Conservation (phyloP, 306 rosid species). For the cucumber (Cucumis sativus) region Cucumber_9930_V3 NC_026659.2:30738001-30738500, state of each 20-base stretch:
- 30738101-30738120: not conserved
- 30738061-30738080: no score
- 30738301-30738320: not conserved
- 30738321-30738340: not conserved
- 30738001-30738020: not conserved
- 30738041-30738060: not conserved
- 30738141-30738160: not conserved
- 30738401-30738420: not conserved
- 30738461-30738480: constrained; percentile 1
- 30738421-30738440: not conserved
- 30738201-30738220: not conserved
- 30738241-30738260: constrained; percentile 2
- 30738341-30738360: constrained; percentile 4
- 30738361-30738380: constrained; percentile 2
- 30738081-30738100: not conserved
- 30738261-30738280: constrained; percentile 6
- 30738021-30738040: not conserved
- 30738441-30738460: not conserved
- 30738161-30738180: not conserved
- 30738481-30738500: not conserved
- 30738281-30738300: not conserved
- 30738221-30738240: not conserved
- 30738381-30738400: constrained; percentile 1
- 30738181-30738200: not conserved
- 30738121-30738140: not conserved